These are phyloP conservation scores for Fragaria vesca DNA, from an alignment of 306 rosid genomes.

Conservation along the genomic window DNA sequence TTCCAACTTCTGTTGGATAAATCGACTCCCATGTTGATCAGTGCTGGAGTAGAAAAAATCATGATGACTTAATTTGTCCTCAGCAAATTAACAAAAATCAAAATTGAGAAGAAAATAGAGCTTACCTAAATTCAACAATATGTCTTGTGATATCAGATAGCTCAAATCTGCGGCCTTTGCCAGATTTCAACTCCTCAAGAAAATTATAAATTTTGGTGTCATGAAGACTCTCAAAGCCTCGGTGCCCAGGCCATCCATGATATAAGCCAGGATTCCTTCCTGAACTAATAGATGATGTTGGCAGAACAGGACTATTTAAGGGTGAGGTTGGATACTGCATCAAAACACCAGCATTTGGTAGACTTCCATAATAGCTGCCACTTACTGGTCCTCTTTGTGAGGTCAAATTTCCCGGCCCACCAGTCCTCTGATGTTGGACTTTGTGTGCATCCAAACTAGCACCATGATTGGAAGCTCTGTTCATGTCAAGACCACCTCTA, in stretches of 20 bases:
- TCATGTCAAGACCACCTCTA: slow-evolving; percentile 28
- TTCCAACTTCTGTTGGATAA: slow-evolving; percentile 74
- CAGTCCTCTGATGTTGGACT: slow-evolving; percentile 36
- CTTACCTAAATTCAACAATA: slow-evolving; percentile 61
- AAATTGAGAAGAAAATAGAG: slow-evolving; percentile 12
- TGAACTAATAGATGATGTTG: slow-evolving; percentile 42
- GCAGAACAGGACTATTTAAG: slow-evolving; percentile 40
- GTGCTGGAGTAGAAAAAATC: slow-evolving; percentile 38
- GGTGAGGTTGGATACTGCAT: slow-evolving; percentile 45
- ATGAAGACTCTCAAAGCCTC: slow-evolving; percentile 34
- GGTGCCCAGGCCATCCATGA: slow-evolving; percentile 47
- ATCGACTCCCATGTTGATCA: slow-evolving; percentile 81
- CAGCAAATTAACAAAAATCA: neutral
- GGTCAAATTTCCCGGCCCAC: slow-evolving; percentile 31
- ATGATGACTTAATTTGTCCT: neutral
- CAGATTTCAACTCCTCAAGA: slow-evolving; percentile 57
- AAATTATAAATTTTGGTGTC: slow-evolving; percentile 42
- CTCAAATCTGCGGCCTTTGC: slow-evolving; percentile 40
- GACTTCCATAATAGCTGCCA: slow-evolving; percentile 46
- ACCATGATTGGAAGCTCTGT: slow-evolving; percentile 29
- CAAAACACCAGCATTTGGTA: slow-evolving; percentile 40
- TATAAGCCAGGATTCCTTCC: slow-evolving; percentile 34
- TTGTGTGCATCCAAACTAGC: slow-evolving; percentile 34
- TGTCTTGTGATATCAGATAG: slow-evolving; percentile 61
- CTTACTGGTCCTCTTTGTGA: slow-evolving; percentile 41